These are phyloP conservation scores for Monosporascus sp. DNA, from an alignment of 2,329 filamentous ascomycete genomes.

Conservation along the genomic window DNA sequence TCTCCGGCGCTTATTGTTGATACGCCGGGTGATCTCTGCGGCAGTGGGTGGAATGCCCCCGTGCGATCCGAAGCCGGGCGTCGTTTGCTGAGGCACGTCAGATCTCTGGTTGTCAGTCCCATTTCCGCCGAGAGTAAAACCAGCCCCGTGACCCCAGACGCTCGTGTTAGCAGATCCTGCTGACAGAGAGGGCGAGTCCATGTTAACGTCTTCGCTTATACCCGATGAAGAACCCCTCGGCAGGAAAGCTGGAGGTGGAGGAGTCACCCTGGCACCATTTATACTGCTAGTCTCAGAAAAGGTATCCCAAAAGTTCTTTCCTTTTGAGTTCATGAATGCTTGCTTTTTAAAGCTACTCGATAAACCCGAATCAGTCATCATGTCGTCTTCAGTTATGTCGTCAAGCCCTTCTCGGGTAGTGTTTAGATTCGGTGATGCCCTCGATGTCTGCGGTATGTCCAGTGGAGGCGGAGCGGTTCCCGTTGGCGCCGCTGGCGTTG, in stretches of 20 bases:
- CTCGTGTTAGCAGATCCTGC: conserved; percentile 28
- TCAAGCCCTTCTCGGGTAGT: conserved; percentile 61
- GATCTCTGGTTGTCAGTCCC: conserved; percentile 22
- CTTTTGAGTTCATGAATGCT: conserved; percentile 64
- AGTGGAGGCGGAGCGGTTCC: conserved; percentile 27
- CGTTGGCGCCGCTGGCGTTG: background rate
- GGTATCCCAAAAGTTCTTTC: conserved; percentile 70
- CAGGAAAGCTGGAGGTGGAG: conserved; percentile 62
- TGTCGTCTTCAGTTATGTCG: conserved; percentile 64
- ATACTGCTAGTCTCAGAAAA: conserved; percentile 63
- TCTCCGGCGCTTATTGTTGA: conserved; percentile 75
- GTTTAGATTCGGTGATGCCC: conserved; percentile 60
- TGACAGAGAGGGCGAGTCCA: conserved; percentile 59
- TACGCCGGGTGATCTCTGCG: conserved; percentile 70
- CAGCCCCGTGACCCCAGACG: conserved; percentile 24
- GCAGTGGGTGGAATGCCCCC: conserved; percentile 52
- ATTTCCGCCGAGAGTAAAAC: conserved; percentile 27
- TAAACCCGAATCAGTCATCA: conserved; percentile 52
- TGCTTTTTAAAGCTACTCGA: conserved; percentile 72
- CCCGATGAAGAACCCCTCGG: conserved; percentile 54
- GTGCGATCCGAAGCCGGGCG: conserved; percentile 23
- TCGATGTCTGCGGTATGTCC: conserved; percentile 44
- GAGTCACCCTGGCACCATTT: conserved; percentile 35
- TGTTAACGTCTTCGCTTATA: conserved; percentile 64
- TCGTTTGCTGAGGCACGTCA: conserved; percentile 32